These are phyloP conservation scores for Daldinia loculata DNA, from an alignment of 495 filamentous ascomycete species.

Conservation along the genomic window DNA sequence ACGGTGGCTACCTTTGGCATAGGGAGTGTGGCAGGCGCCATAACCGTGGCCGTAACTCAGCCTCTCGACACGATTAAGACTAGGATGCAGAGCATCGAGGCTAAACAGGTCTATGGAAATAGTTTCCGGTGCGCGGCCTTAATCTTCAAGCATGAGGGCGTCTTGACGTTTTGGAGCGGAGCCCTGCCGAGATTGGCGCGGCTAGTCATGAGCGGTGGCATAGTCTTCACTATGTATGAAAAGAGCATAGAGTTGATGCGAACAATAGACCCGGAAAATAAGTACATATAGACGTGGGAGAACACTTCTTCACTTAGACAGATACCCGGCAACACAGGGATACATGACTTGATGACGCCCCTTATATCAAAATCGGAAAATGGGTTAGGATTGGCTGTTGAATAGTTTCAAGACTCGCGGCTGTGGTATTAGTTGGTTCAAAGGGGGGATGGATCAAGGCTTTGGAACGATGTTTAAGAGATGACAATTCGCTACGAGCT, in stretches of 20 bases:
- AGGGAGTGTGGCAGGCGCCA: constrained; percentile 86
- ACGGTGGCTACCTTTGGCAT: constrained; percentile 89
- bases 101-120: constrained; percentile 83
- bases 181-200: constrained; percentile 85
- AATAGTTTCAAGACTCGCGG: background rate
- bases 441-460: background rate
- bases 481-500: background rate
- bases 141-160: constrained; percentile 88
- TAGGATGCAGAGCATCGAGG: constrained; percentile 96
- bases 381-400: background rate
- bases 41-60: constrained; percentile 92
- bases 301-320: constrained; percentile 19
- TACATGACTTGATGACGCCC: background rate
- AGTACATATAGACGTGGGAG: constrained; percentile 69
- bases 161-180: constrained; percentile 93
- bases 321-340: constrained; percentile 22
- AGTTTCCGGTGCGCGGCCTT: constrained; percentile 83
- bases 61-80: constrained; percentile 97
- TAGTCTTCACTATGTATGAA: constrained; percentile 99
- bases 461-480: background rate
- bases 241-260: constrained; percentile 94
- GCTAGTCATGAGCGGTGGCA: constrained; percentile 89
- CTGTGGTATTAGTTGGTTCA: background rate
- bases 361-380: constrained; percentile 5
- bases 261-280: constrained; percentile 79